Conservation (phyloP, 1,284 basidiomycete species). For the Vanrija pseudolonga region DNA sequence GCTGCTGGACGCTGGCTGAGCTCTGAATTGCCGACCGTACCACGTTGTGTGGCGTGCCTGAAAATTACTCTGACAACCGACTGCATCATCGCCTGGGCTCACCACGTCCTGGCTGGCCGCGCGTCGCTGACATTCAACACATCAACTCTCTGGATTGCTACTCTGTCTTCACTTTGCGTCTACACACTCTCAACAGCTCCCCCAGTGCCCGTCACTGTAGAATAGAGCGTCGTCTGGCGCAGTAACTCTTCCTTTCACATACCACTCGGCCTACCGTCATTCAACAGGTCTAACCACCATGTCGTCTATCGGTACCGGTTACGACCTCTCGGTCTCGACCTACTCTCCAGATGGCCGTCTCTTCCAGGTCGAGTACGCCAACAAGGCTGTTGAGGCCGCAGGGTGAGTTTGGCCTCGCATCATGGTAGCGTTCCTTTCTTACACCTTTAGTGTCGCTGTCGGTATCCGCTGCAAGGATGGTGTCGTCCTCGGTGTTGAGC, state of each 20-base stretch:
- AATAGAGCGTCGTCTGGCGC: not conserved
- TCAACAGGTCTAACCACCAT: constrained; percentile 50
- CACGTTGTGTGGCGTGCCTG: constrained; percentile 1
- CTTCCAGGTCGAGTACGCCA: constrained; percentile 98
- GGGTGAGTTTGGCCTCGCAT: constrained; percentile 58
- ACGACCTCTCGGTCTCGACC: constrained; percentile 96
- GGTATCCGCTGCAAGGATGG: constrained; percentile 92
- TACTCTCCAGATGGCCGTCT: constrained; percentile 98
- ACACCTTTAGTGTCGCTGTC: constrained; percentile 67
- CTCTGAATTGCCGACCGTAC: not conserved
- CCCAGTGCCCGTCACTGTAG: not conserved
- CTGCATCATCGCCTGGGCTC: no score
- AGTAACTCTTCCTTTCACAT: no score
- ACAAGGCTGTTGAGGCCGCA: constrained; percentile 97
- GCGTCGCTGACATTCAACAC: not conserved
- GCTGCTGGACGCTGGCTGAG: no score
- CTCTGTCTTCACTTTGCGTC: not conserved
- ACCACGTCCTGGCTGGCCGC: not conserved
- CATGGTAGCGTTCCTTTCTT: not conserved
- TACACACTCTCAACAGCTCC: not conserved
- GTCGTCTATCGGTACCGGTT: constrained; percentile 97
- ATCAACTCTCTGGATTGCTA: not conserved
- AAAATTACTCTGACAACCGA: not conserved
- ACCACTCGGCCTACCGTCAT: not conserved
- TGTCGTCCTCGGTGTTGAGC: constrained; percentile 91